Evolutionary conservation across 495 filamentous ascomycete species (phyloP).

Genomic region (Chaetomium tenue): DNA sequence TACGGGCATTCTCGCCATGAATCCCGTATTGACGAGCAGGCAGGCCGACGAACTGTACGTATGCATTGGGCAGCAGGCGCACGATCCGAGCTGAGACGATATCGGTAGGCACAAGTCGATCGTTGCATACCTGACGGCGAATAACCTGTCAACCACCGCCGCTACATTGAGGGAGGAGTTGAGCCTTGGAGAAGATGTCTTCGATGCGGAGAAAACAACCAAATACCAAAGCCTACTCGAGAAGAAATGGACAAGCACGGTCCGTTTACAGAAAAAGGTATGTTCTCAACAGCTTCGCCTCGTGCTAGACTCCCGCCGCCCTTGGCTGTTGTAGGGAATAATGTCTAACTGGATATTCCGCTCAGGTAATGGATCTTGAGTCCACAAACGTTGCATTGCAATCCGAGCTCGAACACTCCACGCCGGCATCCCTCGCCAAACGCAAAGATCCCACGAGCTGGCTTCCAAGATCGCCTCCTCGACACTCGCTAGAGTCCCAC

Average conservation of each 20-base stretch:
- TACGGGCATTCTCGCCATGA: too few relatives aligned
- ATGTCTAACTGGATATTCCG: too few relatives aligned
- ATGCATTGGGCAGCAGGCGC: too few relatives aligned
- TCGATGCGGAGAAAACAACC: slow-evolving; percentile 71
- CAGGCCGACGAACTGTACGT: slow-evolving; percentile 59
- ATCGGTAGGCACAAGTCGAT: slow-evolving; percentile 77
- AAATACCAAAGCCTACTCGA: slow-evolving; percentile 87
- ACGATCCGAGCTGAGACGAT: slow-evolving; percentile 10
- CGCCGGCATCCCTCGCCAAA: slow-evolving; percentile 56
- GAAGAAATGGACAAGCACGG: slow-evolving; percentile 96
- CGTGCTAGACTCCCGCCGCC: too few relatives aligned
- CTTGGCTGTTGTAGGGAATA: too few relatives aligned
- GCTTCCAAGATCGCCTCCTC: slow-evolving; percentile 77
- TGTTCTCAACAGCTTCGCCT: neutral
- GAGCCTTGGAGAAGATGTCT: slow-evolving; percentile 61
- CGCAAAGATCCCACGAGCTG: slow-evolving; percentile 78
- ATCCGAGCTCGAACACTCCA: slow-evolving; percentile 75
- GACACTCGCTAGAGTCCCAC: slow-evolving; percentile 82
- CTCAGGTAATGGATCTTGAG: slow-evolving; percentile 90
- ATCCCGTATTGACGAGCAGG: slow-evolving; percentile 68
- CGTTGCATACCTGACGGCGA: slow-evolving; percentile 77
- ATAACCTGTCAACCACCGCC: slow-evolving; percentile 63
- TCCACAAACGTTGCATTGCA: slow-evolving; percentile 65
- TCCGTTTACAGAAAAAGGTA: slow-evolving; percentile 90
- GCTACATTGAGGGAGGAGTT: slow-evolving; percentile 64